Evolutionary conservation across 345 rosid species (phyloP), one percentile per base, ranked within the genome.

Genomic region (Abelmoschus esculentus): DNA sequence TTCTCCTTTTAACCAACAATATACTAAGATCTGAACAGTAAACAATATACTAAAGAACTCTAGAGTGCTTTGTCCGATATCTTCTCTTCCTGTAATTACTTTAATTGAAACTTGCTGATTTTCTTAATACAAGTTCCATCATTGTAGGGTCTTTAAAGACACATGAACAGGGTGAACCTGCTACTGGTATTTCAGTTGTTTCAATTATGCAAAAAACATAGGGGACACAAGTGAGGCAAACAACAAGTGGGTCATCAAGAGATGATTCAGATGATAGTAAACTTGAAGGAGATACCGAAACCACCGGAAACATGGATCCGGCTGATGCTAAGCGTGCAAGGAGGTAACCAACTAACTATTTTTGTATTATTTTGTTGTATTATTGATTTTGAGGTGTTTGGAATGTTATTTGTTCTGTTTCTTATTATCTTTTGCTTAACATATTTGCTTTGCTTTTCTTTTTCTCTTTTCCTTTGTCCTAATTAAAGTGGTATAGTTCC

Each of bases 241-340:
- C 89, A 52, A 85, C 85, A 4, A 91, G 98, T 80, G 99, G 89
- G 17, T 91, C 97, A 36, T 95, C 99, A 0, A 82, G 91, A 81
- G 96, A 91, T 8, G 87, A 91, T 88, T 89, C 98, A 29, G 95
- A 91, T 70, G 91, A 87, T 32, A 96, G 92, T 31, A 98, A 88
- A 38, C 87, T 90, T 81, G 96, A 95, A 64, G 93, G 89, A 69
- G 98, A 91, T 76, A 90, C 83, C 18, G 98, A 84, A 81, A 91
- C 84, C 47, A 81, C 87, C 59, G 92, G 82, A 54, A 75, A 81
- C 72, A 62, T 53, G 79, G 89, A 80, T 75, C 97, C 88, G 3
- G 73, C 76, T 73, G 90, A 84, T 71, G 84, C 70, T 4, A 91
- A 81, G 76, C 90, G 91, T 71, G 86, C 82, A 36, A 86, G 91